phyloP scores from a whole-genome alignment of 441 rosid genomes.

The Populus hybrid region DNA sequence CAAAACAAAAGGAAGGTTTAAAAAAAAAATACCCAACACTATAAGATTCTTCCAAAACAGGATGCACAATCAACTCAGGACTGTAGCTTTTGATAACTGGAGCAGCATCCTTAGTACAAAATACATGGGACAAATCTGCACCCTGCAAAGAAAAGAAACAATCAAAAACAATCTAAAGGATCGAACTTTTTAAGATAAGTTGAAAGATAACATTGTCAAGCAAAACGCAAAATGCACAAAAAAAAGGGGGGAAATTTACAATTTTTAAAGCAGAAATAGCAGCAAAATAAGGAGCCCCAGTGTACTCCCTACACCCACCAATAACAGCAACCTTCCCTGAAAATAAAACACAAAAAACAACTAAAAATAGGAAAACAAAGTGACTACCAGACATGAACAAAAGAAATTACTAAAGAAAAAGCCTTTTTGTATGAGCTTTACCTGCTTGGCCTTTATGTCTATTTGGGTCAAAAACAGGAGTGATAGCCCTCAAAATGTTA shows the following conservation, averaged over 20 bases:
- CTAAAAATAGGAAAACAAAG: neutral
- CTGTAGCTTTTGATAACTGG: conserved; percentile 91
- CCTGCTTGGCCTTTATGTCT: conserved; percentile 97
- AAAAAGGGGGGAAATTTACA: conserved; percentile 31
- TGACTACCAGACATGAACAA: neutral
- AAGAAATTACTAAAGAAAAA: neutral
- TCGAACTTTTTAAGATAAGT: neutral
- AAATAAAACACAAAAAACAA: neutral
- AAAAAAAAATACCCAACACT: conserved; percentile 44
- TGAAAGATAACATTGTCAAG: neutral
- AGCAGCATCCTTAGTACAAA: conserved; percentile 95
- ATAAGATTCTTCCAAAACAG: conserved; percentile 81
- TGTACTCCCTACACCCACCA: conserved; percentile 98
- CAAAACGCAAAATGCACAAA: neutral
- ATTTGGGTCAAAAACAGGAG: conserved; percentile 55
- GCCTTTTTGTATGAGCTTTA: conserved; percentile 23
- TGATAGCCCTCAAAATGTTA: conserved; percentile 53
- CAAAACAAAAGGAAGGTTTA: neutral
- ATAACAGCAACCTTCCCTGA: conserved; percentile 90
- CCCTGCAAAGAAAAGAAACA: conserved; percentile 46
- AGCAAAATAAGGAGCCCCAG: conserved; percentile 96
- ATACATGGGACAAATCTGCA: conserved; percentile 96
- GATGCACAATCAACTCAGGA: conserved; percentile 94
- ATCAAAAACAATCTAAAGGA: conserved; percentile 2
- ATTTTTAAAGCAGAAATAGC: conserved; percentile 92